Conservation (phyloP, 768 basidiomycete genomes). For the Wakefieldia striispora region DNA sequence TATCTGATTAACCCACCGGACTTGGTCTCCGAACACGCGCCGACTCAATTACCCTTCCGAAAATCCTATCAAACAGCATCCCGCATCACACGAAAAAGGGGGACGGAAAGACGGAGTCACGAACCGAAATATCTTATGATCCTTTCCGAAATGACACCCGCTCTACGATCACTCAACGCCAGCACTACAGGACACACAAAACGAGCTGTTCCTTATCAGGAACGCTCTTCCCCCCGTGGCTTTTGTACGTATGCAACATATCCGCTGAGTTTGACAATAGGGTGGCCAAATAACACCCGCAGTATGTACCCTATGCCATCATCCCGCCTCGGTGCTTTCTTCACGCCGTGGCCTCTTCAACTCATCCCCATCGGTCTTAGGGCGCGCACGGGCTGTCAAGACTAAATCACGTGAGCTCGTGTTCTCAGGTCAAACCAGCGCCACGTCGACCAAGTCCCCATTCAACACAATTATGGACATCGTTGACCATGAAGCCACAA, state of each 20-base stretch:
- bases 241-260: conserved; percentile 3
- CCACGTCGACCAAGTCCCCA: not conserved
- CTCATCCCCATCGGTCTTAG: not conserved
- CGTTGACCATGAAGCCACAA: no score
- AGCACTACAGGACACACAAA: not conserved
- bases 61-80: not conserved
- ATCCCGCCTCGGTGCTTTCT: no score
- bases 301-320: not conserved
- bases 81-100: not conserved
- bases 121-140: not conserved
- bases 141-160: not conserved
- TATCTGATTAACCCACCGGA: no score
- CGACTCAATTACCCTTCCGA: not conserved
- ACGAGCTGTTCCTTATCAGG: not conserved
- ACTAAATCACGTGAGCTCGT: not conserved
- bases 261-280: not conserved
- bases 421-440: not conserved
- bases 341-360: not conserved
- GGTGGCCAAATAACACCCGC: not conserved
- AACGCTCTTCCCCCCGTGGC: not conserved
- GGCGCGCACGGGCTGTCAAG: not conserved
- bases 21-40: not conserved
- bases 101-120: not conserved
- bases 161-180: no score
- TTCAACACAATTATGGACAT: no score